phyloP scores from a whole-genome alignment of 2,329 filamentous ascomycete species.

The Fusarium paranaense region DNA sequence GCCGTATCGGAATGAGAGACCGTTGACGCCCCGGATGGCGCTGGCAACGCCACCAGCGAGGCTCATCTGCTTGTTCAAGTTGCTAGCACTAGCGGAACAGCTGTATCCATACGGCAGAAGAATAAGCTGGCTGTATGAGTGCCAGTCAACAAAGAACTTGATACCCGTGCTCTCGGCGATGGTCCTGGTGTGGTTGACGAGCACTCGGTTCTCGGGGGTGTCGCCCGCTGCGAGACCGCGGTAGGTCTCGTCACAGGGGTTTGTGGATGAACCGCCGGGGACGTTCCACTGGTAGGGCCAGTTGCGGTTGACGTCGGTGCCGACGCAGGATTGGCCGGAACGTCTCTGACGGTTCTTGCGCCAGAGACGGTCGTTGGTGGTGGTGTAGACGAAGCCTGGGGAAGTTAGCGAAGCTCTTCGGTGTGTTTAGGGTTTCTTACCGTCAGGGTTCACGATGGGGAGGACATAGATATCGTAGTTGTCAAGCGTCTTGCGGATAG shows the following conservation, averaged over 20 bases:
- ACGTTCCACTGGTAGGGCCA: slow-evolving; percentile 67
- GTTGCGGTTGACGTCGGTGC: slow-evolving; percentile 70
- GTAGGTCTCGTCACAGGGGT: slow-evolving; percentile 64
- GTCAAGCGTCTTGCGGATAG: slow-evolving; percentile 56
- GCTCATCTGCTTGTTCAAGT: slow-evolving; percentile 60
- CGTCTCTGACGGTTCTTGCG: slow-evolving; percentile 67
- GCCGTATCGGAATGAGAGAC: slow-evolving; percentile 56
- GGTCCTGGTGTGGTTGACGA: slow-evolving; percentile 53
- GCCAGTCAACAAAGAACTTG: slow-evolving; percentile 73
- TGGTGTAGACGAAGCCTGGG: slow-evolving; percentile 61
- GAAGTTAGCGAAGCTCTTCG: fast-evolving
- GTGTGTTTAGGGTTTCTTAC: slow-evolving; percentile 43
- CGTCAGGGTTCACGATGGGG: slow-evolving; percentile 72
- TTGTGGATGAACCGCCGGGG: slow-evolving; percentile 61
- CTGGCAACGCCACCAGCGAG: slow-evolving; percentile 61
- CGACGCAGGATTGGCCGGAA: slow-evolving; percentile 56
- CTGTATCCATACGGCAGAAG: slow-evolving; percentile 70
- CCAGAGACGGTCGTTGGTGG: slow-evolving; percentile 67
- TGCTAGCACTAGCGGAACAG: slow-evolving; percentile 59
- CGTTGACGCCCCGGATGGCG: slow-evolving; percentile 61
- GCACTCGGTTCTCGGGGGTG: slow-evolving; percentile 61
- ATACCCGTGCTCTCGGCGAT: slow-evolving; percentile 56
- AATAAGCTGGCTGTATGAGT: slow-evolving; percentile 72
- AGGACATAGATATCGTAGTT: slow-evolving; percentile 76
- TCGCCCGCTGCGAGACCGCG: slow-evolving; percentile 57